These are phyloP conservation scores for Zygoascus bituminiphila DNA, from an alignment of 805 yeast genomes.

Conservation along the genomic window DNA sequence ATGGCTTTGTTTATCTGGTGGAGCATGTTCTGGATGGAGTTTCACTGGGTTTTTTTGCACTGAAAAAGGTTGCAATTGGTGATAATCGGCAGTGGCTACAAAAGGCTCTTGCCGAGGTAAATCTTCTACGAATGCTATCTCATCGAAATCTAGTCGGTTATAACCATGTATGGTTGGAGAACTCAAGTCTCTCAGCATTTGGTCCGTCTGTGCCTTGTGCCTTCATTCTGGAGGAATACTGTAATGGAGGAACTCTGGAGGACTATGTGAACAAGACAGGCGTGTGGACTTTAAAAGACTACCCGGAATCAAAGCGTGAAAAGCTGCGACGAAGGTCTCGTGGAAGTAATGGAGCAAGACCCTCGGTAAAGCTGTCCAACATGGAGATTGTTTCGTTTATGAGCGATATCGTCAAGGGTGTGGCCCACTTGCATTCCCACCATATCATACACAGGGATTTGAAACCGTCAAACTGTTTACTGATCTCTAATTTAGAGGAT, in stretches of 20 bases:
- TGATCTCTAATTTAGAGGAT: slow-evolving; percentile 27
- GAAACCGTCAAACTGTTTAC: slow-evolving; percentile 80
- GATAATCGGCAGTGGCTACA: slow-evolving; percentile 60
- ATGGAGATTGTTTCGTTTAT: slow-evolving; percentile 63
- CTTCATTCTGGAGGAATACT: slow-evolving; percentile 76
- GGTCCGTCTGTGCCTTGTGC: slow-evolving; percentile 64
- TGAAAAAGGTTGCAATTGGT: slow-evolving; percentile 80
- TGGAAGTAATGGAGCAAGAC: slow-evolving; percentile 17
- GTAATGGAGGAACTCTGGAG: slow-evolving; percentile 83
- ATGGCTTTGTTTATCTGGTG: slow-evolving; percentile 78
- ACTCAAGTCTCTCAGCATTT: slow-evolving; percentile 43
- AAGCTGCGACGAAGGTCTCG: slow-evolving; percentile 26
- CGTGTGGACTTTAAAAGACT: background rate
- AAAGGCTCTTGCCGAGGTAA: slow-evolving; percentile 69
- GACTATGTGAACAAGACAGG: slow-evolving; percentile 37
- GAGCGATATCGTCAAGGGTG: slow-evolving; percentile 60
- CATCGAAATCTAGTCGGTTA: slow-evolving; percentile 66
- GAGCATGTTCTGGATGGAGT: slow-evolving; percentile 69
- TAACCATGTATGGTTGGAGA: slow-evolving; percentile 88
- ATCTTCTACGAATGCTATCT: slow-evolving; percentile 46
- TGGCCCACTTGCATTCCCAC: slow-evolving; percentile 59
- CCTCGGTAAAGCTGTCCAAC: slow-evolving; percentile 27
- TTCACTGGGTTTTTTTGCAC: slow-evolving; percentile 70
- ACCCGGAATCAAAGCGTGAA: slow-evolving; percentile 20
- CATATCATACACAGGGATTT: slow-evolving; percentile 83